Conservation (phyloP, 1,284 basidiomycete species). For the Apiotrichum montevideense region DNA sequence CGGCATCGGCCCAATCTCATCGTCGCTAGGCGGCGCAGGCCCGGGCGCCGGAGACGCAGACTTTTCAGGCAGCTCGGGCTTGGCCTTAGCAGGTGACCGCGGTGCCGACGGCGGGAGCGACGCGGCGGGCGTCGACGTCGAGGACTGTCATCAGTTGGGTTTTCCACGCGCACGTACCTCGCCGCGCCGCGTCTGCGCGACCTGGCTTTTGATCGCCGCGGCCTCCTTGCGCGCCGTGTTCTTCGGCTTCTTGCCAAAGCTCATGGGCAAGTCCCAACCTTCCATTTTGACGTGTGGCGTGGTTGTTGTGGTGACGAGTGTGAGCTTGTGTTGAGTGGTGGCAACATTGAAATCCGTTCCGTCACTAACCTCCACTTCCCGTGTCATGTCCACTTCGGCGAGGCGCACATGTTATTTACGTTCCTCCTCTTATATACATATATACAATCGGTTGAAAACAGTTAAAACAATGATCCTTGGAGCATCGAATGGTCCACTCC, state of each 20-base stretch:
- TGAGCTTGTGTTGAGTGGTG: neutral
- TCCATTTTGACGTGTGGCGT: slow-evolving; percentile 32
- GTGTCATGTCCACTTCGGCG: too few relatives aligned
- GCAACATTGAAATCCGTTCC: neutral
- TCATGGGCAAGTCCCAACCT: slow-evolving; percentile 44
- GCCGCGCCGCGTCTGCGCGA: slow-evolving; percentile 44
- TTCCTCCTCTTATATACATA: too few relatives aligned
- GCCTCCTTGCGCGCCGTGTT: neutral
- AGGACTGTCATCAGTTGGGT: too few relatives aligned
- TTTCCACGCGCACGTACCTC: slow-evolving; percentile 8
- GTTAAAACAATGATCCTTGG: too few relatives aligned
- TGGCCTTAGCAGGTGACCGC: neutral
- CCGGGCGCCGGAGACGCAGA: neutral
- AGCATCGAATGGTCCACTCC: too few relatives aligned
- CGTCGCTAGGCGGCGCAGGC: slow-evolving; percentile 14
- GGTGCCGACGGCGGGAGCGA: too few relatives aligned
- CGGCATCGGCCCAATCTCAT: slow-evolving; percentile 30
- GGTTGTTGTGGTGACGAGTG: neutral
- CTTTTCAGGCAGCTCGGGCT: slow-evolving; percentile 7
- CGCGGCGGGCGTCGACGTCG: too few relatives aligned
- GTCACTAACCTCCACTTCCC: neutral
- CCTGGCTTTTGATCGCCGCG: slow-evolving; percentile 25
- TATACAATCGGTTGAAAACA: too few relatives aligned
- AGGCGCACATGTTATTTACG: too few relatives aligned
- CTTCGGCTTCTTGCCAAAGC: slow-evolving; percentile 48